Evolutionary conservation across 2,329 filamentous ascomycete genomes (phyloP).

Genomic region (Decorospora gaudefroyi): DNA sequence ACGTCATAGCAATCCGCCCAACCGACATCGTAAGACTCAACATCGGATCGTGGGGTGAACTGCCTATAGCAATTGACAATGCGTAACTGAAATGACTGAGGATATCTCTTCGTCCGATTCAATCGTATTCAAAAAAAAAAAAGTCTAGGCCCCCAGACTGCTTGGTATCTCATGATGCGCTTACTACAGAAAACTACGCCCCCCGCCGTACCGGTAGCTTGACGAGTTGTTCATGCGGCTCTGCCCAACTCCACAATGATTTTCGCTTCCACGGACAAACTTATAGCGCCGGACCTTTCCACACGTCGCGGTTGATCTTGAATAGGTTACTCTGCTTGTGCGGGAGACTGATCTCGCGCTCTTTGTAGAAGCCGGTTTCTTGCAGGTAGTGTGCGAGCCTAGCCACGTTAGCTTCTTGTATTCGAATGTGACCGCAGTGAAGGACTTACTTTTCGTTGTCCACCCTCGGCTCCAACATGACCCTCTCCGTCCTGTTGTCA

Average conservation of each 20-base stretch:
- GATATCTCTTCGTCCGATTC: not conserved
- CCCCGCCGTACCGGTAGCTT: constrained; percentile 7
- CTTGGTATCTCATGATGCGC: constrained; percentile 24
- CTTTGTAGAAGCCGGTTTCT: constrained; percentile 78
- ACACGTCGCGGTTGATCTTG: constrained; percentile 76
- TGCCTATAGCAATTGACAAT: not conserved
- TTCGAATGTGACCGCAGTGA: not conserved
- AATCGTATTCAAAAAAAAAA: constrained; percentile 6
- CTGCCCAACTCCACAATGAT: constrained; percentile 22
- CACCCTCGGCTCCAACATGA: constrained; percentile 86
- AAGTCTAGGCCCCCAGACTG: constrained; percentile 16
- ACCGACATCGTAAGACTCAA: too few species aligned
- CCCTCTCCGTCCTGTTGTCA: constrained; percentile 78
- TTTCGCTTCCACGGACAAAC: constrained; percentile 9
- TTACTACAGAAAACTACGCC: constrained; percentile 26
- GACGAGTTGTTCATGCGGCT: constrained; percentile 12
- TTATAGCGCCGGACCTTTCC: constrained; percentile 53
- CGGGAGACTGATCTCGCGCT: constrained; percentile 82
- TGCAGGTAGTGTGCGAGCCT: constrained; percentile 74
- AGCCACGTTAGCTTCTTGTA: constrained; percentile 12
- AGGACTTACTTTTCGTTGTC: constrained; percentile 81
- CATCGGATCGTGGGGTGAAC: too few species aligned
- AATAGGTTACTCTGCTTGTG: constrained; percentile 93
- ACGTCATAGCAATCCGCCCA: not conserved
- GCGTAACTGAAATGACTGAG: constrained; percentile 11